Base-by-base conservation (phyloP, 306 rosid genomes). In the Cyamopsis tetragonoloba region DNA sequence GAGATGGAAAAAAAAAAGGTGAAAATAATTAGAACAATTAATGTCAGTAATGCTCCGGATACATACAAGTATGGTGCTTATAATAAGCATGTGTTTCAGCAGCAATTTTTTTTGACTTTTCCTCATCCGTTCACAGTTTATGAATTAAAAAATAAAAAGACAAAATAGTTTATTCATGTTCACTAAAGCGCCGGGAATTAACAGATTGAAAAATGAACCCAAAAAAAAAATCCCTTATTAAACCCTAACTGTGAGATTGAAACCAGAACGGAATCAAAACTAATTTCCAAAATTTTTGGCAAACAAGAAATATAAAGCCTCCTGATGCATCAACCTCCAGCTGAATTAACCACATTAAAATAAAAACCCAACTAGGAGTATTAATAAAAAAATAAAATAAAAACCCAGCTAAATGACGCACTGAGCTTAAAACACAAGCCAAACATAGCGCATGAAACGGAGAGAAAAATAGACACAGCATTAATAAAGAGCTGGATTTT, bases 171-270 rank as follows among this genome's bases (percentile, higher is more conserved):
- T 49, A 62, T 10, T 11, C 41, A 14, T 9, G 27, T n/a, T n/a
- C 27, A 39, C 57, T 7, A 51, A 65, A 54, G 9, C 37, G 7
- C 5, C 56, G 4, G 5, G 7, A 9, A 46, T 7, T 77, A 14
- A 46, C 4, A 58, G 31, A 48, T 20, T n/a, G 2, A 41, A 57
- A 68, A 57, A 15, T 38, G 8, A 35, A 43, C 10, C 2, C 5
- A 47, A 24, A 47, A 15, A 2, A 32, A 35, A 51, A 48, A 19
- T 44, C 46, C 34, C 58, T 39, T 12, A 55, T 7, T 55, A 66
- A 74, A 55, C 77, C 80, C 69, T 74, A 62, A 74, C 42, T 31
- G 18, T 41, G 31, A 27, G 2, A 69, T 37, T 35, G 26, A 68
- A 61, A 23, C 53, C 39, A 37, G 53, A 63, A 18, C 50, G 22